Conservation (phyloP, 345 rosid genomes). For the Ceriops zippeliana region DNA sequence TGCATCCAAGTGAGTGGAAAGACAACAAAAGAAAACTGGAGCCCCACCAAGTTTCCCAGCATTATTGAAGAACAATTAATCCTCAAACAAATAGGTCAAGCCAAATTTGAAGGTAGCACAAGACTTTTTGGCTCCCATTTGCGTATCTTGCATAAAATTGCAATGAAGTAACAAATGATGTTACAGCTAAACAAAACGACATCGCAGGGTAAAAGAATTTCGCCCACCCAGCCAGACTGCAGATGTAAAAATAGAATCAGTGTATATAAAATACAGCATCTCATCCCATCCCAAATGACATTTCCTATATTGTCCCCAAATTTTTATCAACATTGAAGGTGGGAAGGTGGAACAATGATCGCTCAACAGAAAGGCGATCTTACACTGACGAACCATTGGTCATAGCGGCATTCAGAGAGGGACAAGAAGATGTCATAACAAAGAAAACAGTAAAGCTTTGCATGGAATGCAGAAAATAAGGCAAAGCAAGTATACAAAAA, state of each 20-base stretch:
- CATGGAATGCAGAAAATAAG: background rate
- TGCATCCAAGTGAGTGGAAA: background rate
- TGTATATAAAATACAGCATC: background rate
- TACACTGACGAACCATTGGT: background rate
- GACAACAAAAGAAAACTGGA: background rate
- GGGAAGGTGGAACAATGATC: background rate
- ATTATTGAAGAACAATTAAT: background rate
- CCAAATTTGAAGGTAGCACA: background rate
- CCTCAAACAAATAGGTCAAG: background rate
- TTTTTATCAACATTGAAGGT: background rate
- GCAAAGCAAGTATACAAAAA: background rate
- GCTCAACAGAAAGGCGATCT: background rate
- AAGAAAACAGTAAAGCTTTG: background rate
- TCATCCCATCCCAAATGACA: background rate
- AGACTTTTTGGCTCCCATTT: slow-evolving; percentile 1
- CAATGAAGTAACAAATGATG: background rate
- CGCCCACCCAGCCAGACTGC: background rate
- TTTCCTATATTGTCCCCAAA: background rate
- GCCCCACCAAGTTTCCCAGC: background rate
- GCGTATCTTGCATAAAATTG: background rate
- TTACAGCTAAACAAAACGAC: background rate
- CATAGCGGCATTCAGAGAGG: no score
- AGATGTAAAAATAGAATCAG: no score
- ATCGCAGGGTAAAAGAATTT: background rate
- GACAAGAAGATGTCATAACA: background rate